These are phyloP conservation scores for Exserohilum rostratum DNA, from an alignment of 2,329 filamentous ascomycete species.

Conservation along the genomic window DNA sequence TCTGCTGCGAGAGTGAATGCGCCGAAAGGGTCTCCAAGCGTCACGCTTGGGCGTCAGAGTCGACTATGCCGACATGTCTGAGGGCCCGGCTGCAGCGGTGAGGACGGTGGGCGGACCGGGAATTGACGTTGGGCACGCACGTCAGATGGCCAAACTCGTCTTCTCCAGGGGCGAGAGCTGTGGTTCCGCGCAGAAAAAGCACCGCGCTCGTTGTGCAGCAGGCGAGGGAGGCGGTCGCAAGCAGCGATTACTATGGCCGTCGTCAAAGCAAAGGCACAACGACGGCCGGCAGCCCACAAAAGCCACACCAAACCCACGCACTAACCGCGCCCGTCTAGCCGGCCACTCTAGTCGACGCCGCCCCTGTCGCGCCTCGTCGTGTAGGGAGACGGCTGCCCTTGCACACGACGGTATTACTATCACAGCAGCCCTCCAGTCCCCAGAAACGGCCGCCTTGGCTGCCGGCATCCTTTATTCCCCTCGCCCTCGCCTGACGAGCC, in stretches of 20 bases:
- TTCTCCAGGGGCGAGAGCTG: background rate
- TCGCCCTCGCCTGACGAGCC: background rate
- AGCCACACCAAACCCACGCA: conserved; percentile 20
- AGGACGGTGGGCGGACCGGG: conserved; percentile 13
- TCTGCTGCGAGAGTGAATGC: conserved; percentile 5
- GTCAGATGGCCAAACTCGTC: too few relatives aligned
- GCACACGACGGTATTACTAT: conserved; percentile 17
- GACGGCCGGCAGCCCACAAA: conserved; percentile 23
- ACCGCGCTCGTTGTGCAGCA: conserved; percentile 9
- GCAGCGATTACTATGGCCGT: conserved; percentile 8
- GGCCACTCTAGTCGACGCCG: conserved; percentile 17
- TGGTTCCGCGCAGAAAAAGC: conserved; percentile 8
- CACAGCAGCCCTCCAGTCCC: conserved; percentile 25
- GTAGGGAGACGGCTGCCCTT: background rate
- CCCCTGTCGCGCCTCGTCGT: conserved; percentile 16
- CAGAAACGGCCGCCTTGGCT: conserved; percentile 21
- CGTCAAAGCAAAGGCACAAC: conserved; percentile 21
- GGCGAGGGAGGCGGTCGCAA: conserved; percentile 8
- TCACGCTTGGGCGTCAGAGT: conserved; percentile 32
- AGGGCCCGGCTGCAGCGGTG: conserved; percentile 24
- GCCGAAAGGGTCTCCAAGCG: conserved; percentile 32
- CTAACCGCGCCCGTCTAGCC: too few relatives aligned
- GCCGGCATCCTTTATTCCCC: conserved; percentile 4
- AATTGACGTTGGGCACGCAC: background rate
- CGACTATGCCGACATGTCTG: conserved; percentile 38